Evolutionary conservation across 768 basidiomycete genomes (phyloP).

Genomic region (Macrolepiota albuminosa): DNA sequence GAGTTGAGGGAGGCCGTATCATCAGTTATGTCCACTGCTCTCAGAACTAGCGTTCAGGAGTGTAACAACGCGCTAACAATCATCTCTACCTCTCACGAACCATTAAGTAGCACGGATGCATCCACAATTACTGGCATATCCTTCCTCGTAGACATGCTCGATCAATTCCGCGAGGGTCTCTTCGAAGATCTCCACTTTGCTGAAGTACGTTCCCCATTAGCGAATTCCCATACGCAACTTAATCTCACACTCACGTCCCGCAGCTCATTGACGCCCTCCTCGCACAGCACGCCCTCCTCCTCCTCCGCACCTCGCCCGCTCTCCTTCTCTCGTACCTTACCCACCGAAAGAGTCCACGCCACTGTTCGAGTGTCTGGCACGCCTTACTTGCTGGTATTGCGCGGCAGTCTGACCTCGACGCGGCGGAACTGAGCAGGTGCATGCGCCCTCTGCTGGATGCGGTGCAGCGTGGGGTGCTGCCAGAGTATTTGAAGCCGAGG

Average conservation of each 20-base stretch:
- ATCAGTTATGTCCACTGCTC: slow-evolving; percentile 26
- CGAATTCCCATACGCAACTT: neutral
- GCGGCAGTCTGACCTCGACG: neutral
- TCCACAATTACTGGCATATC: slow-evolving; percentile 6
- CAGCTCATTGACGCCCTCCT: slow-evolving; percentile 47
- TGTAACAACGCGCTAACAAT: slow-evolving; percentile 13
- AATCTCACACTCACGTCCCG: neutral
- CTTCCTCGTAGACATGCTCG: slow-evolving; percentile 39
- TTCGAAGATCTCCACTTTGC: slow-evolving; percentile 40
- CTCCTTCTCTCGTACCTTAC: slow-evolving; percentile 51
- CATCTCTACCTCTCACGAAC: neutral
- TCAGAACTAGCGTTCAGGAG: slow-evolving; percentile 28
- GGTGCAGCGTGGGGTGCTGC: slow-evolving; percentile 32
- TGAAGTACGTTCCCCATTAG: slow-evolving; percentile 28
- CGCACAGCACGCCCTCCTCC: slow-evolving; percentile 27
- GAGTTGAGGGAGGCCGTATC: slow-evolving; percentile 21
- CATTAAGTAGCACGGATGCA: neutral
- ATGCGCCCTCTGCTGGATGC: slow-evolving; percentile 39
- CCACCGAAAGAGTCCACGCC: slow-evolving; percentile 31
- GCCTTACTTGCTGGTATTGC: slow-evolving; percentile 27
- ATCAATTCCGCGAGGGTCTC: slow-evolving; percentile 46
- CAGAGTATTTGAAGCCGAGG: slow-evolving; percentile 40
- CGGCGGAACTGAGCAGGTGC: slow-evolving; percentile 16
- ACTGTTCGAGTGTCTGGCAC: slow-evolving; percentile 39
- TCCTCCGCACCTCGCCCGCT: slow-evolving; percentile 36